These are phyloP conservation scores for Irineochytrium annulatum DNA, from an alignment of 192 early-diverging fungal species.

Conservation along the genomic window DNA sequence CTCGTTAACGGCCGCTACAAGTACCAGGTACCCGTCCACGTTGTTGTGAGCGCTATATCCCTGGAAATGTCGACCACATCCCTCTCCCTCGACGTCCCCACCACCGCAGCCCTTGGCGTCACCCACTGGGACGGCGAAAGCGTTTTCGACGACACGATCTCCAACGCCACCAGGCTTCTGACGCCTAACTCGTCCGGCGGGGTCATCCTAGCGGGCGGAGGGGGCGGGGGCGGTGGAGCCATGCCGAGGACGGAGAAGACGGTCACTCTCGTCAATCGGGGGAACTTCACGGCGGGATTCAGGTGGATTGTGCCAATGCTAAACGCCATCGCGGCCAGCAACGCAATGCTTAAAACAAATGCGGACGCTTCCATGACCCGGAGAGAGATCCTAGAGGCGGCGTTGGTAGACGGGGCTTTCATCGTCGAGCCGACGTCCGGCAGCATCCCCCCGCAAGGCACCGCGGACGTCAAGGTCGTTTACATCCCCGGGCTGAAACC, in stretches of 20 bases:
- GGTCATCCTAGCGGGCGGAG: no score
- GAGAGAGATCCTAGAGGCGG: background rate
- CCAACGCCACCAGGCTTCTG: no score
- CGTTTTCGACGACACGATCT: no score
- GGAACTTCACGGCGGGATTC: constrained; percentile 32
- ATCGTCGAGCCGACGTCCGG: constrained; percentile 24
- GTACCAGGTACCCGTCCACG: constrained; percentile 38
- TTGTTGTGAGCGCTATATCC: constrained; percentile 22
- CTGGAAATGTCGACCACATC: constrained; percentile 15
- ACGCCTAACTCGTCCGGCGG: no score
- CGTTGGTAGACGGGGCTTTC: constrained; percentile 42
- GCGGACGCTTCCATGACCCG: background rate
- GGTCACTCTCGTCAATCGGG: constrained; percentile 16
- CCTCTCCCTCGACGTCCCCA: constrained; percentile 17
- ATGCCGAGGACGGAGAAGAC: background rate
- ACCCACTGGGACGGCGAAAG: no score
- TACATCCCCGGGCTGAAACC: constrained; percentile 40
- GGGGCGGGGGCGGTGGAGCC: background rate
- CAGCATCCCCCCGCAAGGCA: constrained; percentile 11
- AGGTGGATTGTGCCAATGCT: constrained; percentile 23
- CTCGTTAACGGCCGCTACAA: constrained; percentile 49
- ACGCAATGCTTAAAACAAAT: no score
- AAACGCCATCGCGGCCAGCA: no score
- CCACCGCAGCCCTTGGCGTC: background rate
- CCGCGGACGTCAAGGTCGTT: constrained; percentile 14